Evolutionary conservation across 352 stramenopile genomes (phyloP), one percentile per base, ranked within the genome.

Genomic region (Lagenidium sp.): DNA sequence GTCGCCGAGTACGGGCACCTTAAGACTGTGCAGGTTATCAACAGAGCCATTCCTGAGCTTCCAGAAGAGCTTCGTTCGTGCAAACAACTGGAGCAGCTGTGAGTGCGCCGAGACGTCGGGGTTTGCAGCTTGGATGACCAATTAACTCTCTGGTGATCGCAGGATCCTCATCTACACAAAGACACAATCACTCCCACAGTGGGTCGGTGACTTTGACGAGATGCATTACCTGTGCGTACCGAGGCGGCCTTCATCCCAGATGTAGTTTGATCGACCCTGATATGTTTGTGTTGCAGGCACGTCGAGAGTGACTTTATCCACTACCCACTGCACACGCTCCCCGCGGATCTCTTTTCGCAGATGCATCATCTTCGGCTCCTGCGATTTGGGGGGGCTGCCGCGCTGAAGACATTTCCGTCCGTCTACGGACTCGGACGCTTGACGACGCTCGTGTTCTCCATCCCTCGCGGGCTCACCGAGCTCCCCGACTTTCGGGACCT

Each of bases 101-200:
- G 34, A 21, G 41, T 48, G 6, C 28, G 12, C 15, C 12, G 25
- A 8, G 15, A 36, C 12, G n/a, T n/a, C n/a, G 12, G 6, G 13
- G 1, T 46, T 37, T 46, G 25, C 20, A 13, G n/a, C 36, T 36
- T 15, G 16, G 10, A 46, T 46, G 1, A 22, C 24, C 34, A 12
- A 39, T 39, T 20, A 18, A 7, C 20, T 12, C 6, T n/a, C 11
- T 39, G 13, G 34, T 12, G 7, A 39, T 18, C 29, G 19, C 28
- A 48, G 41, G 12, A 41, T 40, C 23, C 41, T 48, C 19, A 48
- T 48, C 22, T 41, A 48, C 41, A 41, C 41, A 7, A 28, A 31
- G 29, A 48, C 32, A 11, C 29, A 24, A 16, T 7, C 18, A 13
- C 12, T 48, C 5, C 41, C 41, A 8, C 28, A 41, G 8, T 48